Base-by-base conservation (phyloP, 495 filamentous ascomycete genomes). In the Tuber brumale region DNA sequence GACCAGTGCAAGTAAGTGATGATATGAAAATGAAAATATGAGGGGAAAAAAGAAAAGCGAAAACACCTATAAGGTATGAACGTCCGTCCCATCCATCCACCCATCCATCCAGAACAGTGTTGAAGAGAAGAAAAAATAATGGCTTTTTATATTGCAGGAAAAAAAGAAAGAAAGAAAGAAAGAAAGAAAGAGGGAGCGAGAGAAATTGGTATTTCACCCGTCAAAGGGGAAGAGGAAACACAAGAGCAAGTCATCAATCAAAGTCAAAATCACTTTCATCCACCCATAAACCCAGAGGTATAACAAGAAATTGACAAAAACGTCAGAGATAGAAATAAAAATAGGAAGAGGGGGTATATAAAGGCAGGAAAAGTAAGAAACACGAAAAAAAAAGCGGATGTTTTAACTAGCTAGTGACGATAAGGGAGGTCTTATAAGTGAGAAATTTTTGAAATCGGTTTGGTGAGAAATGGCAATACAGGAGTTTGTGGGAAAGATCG, bases 11-110 rank as follows among this genome's bases (percentile, higher is more conserved):
- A 77, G 72, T 79, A 82, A 27, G 9, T 57, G 14, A 48, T 27
- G 21, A 23, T 48, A 27, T 27, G 51, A 66, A 79, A 79, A 75
- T 83, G 80, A 82, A 82, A 86, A 82, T 81, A 80, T 82, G 73
- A 73, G 77, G 75, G 73, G 37, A 4, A 39, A 73, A 35, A 66
- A 73, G 27, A 73, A 76, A 78, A 79, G 61, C 76, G 77, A 81
- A 9, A 66, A 66, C 27, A 66, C 57, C 57, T 66, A 66, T 14
- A 66, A 66, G 57, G 57, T 35, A 66, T 35, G 57, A 66, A 66
- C 57, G 31, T 66, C 8, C 48, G 21, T n/a, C 21, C 48, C 51
- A 27, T 27, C 48, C 48, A 57, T 57, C 48, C 48, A 57, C 10
- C n/a, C 23, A 66, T 66, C 57, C 57, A 66, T 66, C 57, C 57